Percentiles rank a stretch among this genome's conserved stretches.
Evolutionary conservation across 768 basidiomycete genomes (phyloP).

Genomic region (Termitomyces sp.): DNA sequence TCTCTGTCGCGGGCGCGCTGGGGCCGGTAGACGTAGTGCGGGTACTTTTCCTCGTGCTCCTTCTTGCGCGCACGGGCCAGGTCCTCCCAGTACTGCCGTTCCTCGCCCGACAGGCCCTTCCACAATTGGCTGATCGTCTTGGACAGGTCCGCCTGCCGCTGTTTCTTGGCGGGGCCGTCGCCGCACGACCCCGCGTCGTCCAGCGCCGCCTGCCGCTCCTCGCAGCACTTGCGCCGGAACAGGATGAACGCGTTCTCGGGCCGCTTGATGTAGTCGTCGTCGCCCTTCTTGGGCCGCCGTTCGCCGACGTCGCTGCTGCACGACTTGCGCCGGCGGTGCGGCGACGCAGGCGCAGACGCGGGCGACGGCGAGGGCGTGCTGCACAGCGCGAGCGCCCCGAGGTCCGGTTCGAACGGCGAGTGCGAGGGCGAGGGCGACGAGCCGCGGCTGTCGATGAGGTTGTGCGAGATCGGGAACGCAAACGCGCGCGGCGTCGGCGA

Average conservation of each 20-base stretch:
- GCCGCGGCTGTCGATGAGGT: constrained; percentile 64
- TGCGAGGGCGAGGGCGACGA: constrained; percentile 57
- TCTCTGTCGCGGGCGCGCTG: constrained; percentile 59
- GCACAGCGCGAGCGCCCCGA: constrained; percentile 46
- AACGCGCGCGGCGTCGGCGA: constrained; percentile 71
- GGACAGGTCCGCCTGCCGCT: constrained; percentile 64
- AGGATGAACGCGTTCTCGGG: constrained; percentile 85
- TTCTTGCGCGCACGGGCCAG: constrained; percentile 76
- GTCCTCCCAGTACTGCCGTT: constrained; percentile 70
- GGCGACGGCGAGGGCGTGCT: constrained; percentile 27
- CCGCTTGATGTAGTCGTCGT: constrained; percentile 80
- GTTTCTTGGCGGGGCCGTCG: constrained; percentile 56
- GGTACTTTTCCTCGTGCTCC: constrained; percentile 72
- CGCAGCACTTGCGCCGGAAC: constrained; percentile 75
- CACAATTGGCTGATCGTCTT: constrained; percentile 82
- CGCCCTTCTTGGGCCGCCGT: constrained; percentile 63
- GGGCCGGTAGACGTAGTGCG: constrained; percentile 76
- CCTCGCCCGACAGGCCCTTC: constrained; percentile 62
- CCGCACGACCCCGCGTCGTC: neutral
- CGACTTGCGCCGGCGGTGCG: constrained; percentile 50
- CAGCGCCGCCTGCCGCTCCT: constrained; percentile 48
- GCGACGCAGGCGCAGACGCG: constrained; percentile 19
- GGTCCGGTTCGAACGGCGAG: constrained; percentile 74
- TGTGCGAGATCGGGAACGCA: constrained; percentile 58
- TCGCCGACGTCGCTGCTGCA: constrained; percentile 45